Base-by-base conservation (phyloP, 345 rosid genomes). In the Dimocarpus longan region DNA sequence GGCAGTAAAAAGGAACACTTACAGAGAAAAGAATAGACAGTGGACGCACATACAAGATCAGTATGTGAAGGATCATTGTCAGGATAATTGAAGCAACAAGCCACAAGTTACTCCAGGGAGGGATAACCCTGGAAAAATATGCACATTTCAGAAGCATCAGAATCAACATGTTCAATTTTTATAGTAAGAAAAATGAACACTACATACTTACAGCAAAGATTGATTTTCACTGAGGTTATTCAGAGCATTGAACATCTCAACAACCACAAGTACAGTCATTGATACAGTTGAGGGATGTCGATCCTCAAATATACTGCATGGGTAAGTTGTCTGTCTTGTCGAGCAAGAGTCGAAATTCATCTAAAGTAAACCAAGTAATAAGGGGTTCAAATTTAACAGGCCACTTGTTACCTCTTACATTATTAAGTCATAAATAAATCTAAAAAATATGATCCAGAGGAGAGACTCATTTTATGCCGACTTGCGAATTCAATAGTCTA, bases 61-160 rank as follows among this genome's bases (percentile, higher is more conserved):
- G 87, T 22, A 92, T 64, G 89, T 94, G 99, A 81, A 96, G 92
- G 73, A 94, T 78, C 98, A 96, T 94, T 57, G 98, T 96, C 85
- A 96, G 85, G 80, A 93, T 78, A 75, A 96, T 94, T 76, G 99
- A 96, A 64, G 83, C 95, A 48, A 94, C 98, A 40, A 96, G 98
- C 99, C 99, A 96, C 82, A 93, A 76, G 86, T 96, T 96, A 90
- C 98, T 96, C 98, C 99, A 91, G 63, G 99, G 99, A 80, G 95
- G 94, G 82, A 93, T 90, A 78, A 88, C 93, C 83, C 99, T 96
- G 83, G 84, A 9, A 82, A 87, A 81, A 76, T 73, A 83, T 50
- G 72, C 59, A 83, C 11, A 5, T 24, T 40, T 40, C 70, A 76
- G 39, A 71, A 59, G 26, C n/a, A 26, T 40, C 44, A 48, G 67